Base-by-base conservation (phyloP, 768 basidiomycete genomes). In the Daedalea quercina region DNA sequence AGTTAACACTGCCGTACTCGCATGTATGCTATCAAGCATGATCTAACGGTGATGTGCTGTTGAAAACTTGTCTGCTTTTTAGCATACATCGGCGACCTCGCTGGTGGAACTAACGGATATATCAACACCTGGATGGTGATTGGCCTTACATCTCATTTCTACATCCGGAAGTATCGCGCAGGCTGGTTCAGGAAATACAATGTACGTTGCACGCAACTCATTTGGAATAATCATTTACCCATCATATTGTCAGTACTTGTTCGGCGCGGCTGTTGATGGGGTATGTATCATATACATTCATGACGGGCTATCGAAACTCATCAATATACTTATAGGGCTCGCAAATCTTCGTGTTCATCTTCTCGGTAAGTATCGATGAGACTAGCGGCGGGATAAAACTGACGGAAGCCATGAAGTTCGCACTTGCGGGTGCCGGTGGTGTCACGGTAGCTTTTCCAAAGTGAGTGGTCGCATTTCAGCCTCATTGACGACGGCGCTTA, bases 161-260 rank as follows among this genome's bases (percentile, higher is more conserved):
- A 49, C 47, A 49, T 49, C 47, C 47, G 47, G 25, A 49, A 49
- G 47, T 49, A 49, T 34, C 47, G 35, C 22, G 47, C 47, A 4
- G 47, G 47, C 4, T 49, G 47, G 47, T 49, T 49, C 22, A n/a
- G 47, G 20, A 49, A 49, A 20, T 49, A 49, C 47, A 49, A 49
- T 25, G 47, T 49, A 40, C 25, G 47, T 49, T 31, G 15, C 47
- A 19, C 17, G 2, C 20, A 13, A 9, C 19, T 9, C 44, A n/a
- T 42, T 44, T 13, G 20, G 9, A 22, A 3, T 6, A 11, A 3
- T 22, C 7, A 7, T 26, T 44, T 22, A 13, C 23, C 47, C 31
- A 3, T 35, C 46, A 31, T 19, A 9, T 13, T 8, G 11, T n/a
- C 37, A 49, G 47, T 49, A 49, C n/a, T 20, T 49, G 34, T 31